These are phyloP conservation scores for Trichothecium roseum DNA, from an alignment of 2,329 filamentous ascomycete genomes.

Conservation along the genomic window DNA sequence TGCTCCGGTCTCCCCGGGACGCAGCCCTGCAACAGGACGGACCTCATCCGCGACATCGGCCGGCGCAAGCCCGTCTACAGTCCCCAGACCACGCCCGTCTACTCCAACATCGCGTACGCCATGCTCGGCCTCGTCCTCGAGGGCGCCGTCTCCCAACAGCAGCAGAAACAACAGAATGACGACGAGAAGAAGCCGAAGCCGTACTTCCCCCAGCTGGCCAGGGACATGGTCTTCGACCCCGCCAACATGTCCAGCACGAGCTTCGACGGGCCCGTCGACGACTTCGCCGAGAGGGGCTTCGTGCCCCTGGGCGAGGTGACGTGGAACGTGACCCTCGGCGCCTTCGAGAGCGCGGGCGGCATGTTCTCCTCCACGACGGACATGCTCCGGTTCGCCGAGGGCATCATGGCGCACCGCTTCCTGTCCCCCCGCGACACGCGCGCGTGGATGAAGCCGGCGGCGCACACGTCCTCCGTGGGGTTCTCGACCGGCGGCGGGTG, in stretches of 20 bases:
- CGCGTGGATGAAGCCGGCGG: constrained; percentile 30
- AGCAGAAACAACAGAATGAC: too few relatives aligned
- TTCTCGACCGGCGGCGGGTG: constrained; percentile 31
- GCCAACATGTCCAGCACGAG: constrained; percentile 30
- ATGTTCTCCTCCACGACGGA: constrained; percentile 31
- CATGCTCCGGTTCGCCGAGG: constrained; percentile 27
- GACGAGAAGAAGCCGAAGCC: too few relatives aligned
- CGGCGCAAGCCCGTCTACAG: constrained; percentile 25
- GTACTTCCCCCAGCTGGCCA: constrained; percentile 27
- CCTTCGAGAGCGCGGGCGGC: constrained; percentile 25
- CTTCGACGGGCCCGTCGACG: constrained; percentile 18
- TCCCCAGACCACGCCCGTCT: constrained; percentile 33
- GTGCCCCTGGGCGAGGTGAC: constrained; percentile 21
- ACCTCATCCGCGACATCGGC: constrained; percentile 17
- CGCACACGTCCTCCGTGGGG: constrained; percentile 21
- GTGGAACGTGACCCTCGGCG: constrained; percentile 22
- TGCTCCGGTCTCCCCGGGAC: constrained; percentile 25
- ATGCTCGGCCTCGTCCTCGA: constrained; percentile 35
- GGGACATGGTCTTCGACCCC: constrained; percentile 28
- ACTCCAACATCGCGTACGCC: constrained; percentile 36
- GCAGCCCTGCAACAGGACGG: constrained; percentile 16
- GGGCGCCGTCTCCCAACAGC: constrained; percentile 28
- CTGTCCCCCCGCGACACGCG: constrained; percentile 27
- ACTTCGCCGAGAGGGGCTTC: constrained; percentile 17
- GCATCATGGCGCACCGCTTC: constrained; percentile 30